These are phyloP conservation scores for Talaromyces nanjingensis DNA, from an alignment of 495 filamentous ascomycete genomes.

Conservation along the genomic window DNA sequence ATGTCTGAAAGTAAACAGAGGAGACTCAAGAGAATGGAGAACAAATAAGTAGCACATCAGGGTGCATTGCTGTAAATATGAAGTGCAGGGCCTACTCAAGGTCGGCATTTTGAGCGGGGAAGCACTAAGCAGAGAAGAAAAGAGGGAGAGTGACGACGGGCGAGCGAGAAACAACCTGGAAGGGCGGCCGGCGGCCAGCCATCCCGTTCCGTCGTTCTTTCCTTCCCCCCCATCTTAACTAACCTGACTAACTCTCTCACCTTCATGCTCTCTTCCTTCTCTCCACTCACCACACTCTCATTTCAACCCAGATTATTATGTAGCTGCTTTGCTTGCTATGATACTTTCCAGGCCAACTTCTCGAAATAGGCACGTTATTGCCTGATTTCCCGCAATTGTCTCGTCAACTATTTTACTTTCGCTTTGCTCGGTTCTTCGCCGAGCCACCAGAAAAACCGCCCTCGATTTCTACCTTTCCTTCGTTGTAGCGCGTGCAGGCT, in stretches of 20 bases:
- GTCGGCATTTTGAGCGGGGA: neutral
- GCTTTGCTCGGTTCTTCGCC: neutral
- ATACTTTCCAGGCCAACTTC: conserved; percentile 18
- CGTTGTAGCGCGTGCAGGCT: neutral
- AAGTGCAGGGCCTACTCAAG: neutral
- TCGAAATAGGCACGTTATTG: conserved; percentile 9
- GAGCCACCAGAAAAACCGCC: conserved; percentile 1
- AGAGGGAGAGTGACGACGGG: neutral
- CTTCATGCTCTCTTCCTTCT: conserved; percentile 11
- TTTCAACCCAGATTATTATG: conserved; percentile 35
- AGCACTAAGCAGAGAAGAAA: neutral
- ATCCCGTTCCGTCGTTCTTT: conserved; percentile 28
- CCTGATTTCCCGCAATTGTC: conserved; percentile 6
- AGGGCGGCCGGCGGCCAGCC: conserved; percentile 22
- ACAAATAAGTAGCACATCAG: neutral
- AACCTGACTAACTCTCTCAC: neutral
- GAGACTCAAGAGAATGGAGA: neutral
- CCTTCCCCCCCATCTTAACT: conserved; percentile 23
- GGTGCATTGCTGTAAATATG: neutral
- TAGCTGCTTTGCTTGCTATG: conserved; percentile 35
- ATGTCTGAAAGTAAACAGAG: neutral
- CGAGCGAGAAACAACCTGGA: conserved; percentile 4
- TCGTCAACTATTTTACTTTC: neutral
- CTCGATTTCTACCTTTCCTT: neutral
- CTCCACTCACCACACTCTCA: conserved; percentile 7